Base-by-base conservation (phyloP, 129 eudicot species). In the Centrapalus pauciflorus region DNA sequence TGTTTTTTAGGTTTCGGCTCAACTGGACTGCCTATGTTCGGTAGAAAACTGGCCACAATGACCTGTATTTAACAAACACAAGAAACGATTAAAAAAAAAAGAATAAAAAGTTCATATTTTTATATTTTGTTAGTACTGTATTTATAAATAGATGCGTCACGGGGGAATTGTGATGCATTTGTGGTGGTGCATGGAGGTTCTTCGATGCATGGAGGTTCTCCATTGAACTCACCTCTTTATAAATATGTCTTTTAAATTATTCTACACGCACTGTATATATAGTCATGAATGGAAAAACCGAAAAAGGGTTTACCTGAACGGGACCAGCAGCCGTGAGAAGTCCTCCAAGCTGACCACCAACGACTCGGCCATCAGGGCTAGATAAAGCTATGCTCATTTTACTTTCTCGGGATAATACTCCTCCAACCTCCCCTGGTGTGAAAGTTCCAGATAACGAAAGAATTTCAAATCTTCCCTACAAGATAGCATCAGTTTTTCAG, bases 281-380 rank as follows among this genome's bases (percentile, higher is more conserved):
- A 32, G 1, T 20, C 14, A 21, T 25, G 52, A 58, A 23, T 4
- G 7, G 63, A 16, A 32, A 58, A 28, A 20, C 59, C 3, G 33
- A 66, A 71, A 20, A 38, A 27, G 55, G 9, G 43, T 41, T n/a
- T 70, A 84, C 97, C 94, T 85, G 89, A 40, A 87, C 88, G 12
- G 90, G 86, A 72, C 86, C 71, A 49, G 94, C 97, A 20, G 96
- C 96, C 4, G 77, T 68, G 34, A 89, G 79, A 33, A 78, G 40
- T 58, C 97, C 97, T 3, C 88, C 87, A 72, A 91, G 81, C 20
- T 77, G 64, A 37, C 97, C 97, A 0, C 96, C 97, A n/a, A 87
- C 83, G 4, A 91, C 84, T 27, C 86, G 84, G 4, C 96, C 96
- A 79, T 85, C 85, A 1, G 90, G 80, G 35, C 92, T 79, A 11